Conservation (phyloP, 495 filamentous ascomycete genomes). For the Hyaloscypha hepaticicola region DNA sequence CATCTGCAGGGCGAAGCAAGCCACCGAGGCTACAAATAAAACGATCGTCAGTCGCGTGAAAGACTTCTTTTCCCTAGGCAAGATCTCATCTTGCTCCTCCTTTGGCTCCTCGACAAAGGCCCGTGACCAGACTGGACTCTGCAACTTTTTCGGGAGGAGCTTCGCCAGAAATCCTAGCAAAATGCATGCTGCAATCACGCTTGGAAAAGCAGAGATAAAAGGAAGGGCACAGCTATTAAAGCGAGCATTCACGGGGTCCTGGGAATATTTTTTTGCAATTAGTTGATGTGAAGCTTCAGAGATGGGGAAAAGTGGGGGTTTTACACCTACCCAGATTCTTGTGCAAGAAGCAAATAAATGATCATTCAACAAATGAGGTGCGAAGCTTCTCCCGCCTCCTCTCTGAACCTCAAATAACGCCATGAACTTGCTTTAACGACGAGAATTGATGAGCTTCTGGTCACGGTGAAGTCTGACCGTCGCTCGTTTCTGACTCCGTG, state of each 20-base stretch:
- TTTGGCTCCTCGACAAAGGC: conserved; percentile 49
- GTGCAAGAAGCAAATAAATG: not conserved
- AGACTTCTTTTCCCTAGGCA: conserved; percentile 30
- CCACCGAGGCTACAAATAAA: conserved; percentile 43
- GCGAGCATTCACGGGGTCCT: conserved; percentile 52
- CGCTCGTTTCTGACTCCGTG: not conserved
- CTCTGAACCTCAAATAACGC: conserved; percentile 1
- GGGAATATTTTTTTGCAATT: not conserved
- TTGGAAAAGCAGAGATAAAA: conserved; percentile 48
- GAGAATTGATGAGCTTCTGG: not conserved
- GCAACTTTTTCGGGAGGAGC: conserved; percentile 30
- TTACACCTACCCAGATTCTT: not conserved
- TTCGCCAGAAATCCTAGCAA: conserved; percentile 38
- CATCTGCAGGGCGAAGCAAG: conserved; percentile 44
- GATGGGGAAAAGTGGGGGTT: not conserved
- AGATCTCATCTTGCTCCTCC: conserved; percentile 33
- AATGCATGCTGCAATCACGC: conserved; percentile 41
- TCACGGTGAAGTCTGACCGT: not conserved
- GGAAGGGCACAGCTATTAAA: conserved; percentile 48
- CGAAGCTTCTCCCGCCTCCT: not conserved
- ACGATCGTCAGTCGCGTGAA: conserved; percentile 35
- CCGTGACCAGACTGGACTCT: conserved; percentile 49
- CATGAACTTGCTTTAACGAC: not conserved
- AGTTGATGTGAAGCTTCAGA: not conserved
- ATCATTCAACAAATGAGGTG: not conserved